These are phyloP conservation scores for Talaromyces stipitatus DNA, from an alignment of 495 filamentous ascomycete genomes.

Conservation along the genomic window DNA sequence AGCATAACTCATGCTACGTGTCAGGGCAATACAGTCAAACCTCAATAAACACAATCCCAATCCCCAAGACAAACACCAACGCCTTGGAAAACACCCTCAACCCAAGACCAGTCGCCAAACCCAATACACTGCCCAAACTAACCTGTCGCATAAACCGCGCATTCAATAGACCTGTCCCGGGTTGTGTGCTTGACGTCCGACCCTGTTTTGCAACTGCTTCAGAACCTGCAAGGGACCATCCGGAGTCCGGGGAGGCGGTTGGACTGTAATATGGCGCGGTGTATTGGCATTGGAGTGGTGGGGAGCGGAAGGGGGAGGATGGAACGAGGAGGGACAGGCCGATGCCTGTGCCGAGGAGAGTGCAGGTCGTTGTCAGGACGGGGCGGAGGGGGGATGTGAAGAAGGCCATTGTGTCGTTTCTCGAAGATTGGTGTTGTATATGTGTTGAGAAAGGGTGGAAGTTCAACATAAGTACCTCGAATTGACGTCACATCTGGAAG, in stretches of 20 bases:
- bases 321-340: slow-evolving; percentile 33
- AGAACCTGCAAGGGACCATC: slow-evolving; percentile 20
- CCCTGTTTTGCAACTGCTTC: slow-evolving; percentile 23
- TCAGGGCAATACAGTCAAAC: slow-evolving; percentile 34
- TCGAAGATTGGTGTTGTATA: background rate
- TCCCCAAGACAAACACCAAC: slow-evolving; percentile 62
- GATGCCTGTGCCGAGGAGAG: slow-evolving; percentile 32
- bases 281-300: slow-evolving; percentile 36
- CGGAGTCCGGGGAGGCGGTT: slow-evolving; percentile 14
- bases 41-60: slow-evolving; percentile 63
- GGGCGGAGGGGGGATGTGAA: slow-evolving; percentile 23
- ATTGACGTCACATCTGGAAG: slow-evolving; percentile 1
- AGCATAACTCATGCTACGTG: background rate
- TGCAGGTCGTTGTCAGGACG: slow-evolving; percentile 7
- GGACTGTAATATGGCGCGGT: slow-evolving; percentile 17
- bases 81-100: slow-evolving; percentile 69
- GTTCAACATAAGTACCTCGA: background rate
- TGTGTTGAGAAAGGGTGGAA: background rate
- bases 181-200: slow-evolving; percentile 7
- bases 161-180: slow-evolving; percentile 19
- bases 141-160: slow-evolving; percentile 56
- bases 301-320: slow-evolving; percentile 28
- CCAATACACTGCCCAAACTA: slow-evolving; percentile 60
- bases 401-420: slow-evolving; percentile 17
- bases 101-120: slow-evolving; percentile 61